Evolutionary conservation across 2,329 filamentous ascomycete genomes (phyloP).

Genomic region (Penicillium glabrum): DNA sequence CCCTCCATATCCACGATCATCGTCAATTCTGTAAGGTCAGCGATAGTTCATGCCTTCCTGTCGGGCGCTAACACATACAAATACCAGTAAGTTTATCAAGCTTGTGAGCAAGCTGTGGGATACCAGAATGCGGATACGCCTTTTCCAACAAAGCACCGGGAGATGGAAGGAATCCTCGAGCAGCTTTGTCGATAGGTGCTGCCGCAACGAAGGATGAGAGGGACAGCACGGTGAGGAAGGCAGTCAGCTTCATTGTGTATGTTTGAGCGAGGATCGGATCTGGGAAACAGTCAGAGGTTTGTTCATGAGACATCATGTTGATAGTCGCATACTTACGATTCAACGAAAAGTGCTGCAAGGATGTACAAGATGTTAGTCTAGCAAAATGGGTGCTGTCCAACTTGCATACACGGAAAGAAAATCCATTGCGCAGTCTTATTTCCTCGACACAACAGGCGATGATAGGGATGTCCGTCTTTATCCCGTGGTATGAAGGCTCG

Average conservation of each 20-base stretch:
- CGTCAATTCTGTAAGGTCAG: not conserved
- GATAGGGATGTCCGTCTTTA: not conserved
- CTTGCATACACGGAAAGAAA: not conserved
- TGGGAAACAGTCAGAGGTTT: not conserved
- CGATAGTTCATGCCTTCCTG: not conserved
- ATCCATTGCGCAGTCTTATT: not conserved
- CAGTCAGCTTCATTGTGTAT: constrained; percentile 16
- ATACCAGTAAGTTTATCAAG: constrained; percentile 7
- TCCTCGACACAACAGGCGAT: not conserved
- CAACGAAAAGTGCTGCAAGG: too few species aligned
- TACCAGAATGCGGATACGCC: constrained; percentile 17
- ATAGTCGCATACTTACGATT: not conserved
- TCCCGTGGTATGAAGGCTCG: not conserved
- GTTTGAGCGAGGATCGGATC: not conserved
- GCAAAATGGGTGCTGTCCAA: not conserved
- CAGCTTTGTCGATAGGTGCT: constrained; percentile 2
- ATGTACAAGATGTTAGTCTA: not conserved
- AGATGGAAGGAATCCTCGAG: constrained; percentile 9
- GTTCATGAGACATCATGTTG: not conserved
- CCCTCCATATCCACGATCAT: not conserved
- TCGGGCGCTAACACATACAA: constrained; percentile 4
- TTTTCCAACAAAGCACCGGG: constrained; percentile 12
- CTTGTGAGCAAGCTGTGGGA: constrained; percentile 10
- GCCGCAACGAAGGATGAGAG: constrained; percentile 8
- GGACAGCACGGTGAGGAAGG: constrained; percentile 9